Evolutionary conservation across 2,329 filamentous ascomycete genomes (phyloP), one percentile per base, ranked within the genome.

Genomic region (Dactylellina cionopaga): DNA sequence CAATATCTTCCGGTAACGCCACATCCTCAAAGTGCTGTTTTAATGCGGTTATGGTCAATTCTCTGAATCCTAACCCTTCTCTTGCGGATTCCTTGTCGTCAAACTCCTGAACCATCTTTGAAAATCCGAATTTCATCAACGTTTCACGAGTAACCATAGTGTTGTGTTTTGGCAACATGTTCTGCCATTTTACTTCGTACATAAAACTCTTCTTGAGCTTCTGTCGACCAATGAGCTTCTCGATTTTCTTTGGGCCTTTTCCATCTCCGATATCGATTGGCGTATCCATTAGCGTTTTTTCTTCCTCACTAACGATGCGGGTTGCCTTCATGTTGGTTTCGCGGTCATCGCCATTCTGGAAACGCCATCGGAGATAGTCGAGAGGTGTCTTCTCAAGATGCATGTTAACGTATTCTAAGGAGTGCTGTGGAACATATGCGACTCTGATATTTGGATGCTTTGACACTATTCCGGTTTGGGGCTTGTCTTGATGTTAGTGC

Each of bases 151-250:
- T 96, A 77, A 99, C 89, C 84, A 92, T 90, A 71, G 87, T 89
- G 86, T 99, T 99, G 86, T 90, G 84, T 85, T 98, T 99, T 72
- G 95, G 95, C 17, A 98, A 85, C 81, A 92, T 87, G 75, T 88
- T 86, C 74, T 89, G 83, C 95, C 95, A 99, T 87, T 98, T 74
- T 15, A 97, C 88, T 84, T 98, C 94, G 80, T 98, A 98, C 85
- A 97, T 93, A 87, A 96, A 97, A 39, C 90, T 91, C 88, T 99
- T 99, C 89, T 99, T 98, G 84, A 88, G 97, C 84, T 99, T 99
- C 80, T 97, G 93, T 77, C 95, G 90, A 85, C 95, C 95, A 77
- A 99, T 96, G 25, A 99, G 85, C 13, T 90, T 85, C 81, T 99
- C 95, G 55, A 99, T 84, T 79, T 91, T 90, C 74, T 90, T 87